Evolutionary conservation across 768 basidiomycete species (phyloP).

Genomic region (Chiua virens): DNA sequence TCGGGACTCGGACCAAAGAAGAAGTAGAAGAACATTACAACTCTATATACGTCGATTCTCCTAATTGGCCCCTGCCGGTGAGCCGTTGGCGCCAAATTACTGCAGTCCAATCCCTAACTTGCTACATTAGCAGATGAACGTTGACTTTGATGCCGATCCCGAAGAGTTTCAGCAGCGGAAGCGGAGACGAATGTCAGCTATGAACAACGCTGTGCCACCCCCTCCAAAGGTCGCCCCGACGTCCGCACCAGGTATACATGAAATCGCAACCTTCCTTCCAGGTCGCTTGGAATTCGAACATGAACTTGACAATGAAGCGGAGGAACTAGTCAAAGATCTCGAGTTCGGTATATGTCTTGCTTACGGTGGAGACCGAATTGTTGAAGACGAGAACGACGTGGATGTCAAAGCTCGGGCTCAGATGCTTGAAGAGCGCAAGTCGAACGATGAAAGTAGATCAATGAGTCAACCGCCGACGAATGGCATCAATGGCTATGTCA

Average conservation of each 20-base stretch:
- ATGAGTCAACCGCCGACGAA: conserved; percentile 25
- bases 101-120: conserved; percentile 1
- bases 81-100: conserved; percentile 25
- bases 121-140: conserved; percentile 40
- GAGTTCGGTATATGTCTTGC: conserved; percentile 89
- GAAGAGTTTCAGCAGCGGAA: conserved; percentile 88
- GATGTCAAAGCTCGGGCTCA: conserved; percentile 59
- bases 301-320: conserved; percentile 95
- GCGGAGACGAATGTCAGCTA: conserved; percentile 80
- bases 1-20: conserved; percentile 91
- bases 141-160: conserved; percentile 68
- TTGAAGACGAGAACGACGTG: conserved; percentile 74
- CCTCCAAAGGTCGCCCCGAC: conserved; percentile 76
- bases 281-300: conserved; percentile 99
- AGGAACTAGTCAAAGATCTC: conserved; percentile 91
- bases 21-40: conserved; percentile 92
- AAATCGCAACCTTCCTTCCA: conserved; percentile 89
- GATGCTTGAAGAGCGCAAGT: conserved; percentile 41
- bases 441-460: conserved; percentile 15
- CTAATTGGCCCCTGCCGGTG: conserved; percentile 80
- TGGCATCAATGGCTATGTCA: conserved; percentile 29
- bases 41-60: conserved; percentile 74
- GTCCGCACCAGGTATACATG: conserved; percentile 89
- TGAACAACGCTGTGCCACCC: conserved; percentile 58
- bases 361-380: conserved; percentile 81